Evolutionary conservation across 225 moss, liverwort and hornwort genomes (phyloP).

Genomic region (Straminergon stramineum): DNA sequence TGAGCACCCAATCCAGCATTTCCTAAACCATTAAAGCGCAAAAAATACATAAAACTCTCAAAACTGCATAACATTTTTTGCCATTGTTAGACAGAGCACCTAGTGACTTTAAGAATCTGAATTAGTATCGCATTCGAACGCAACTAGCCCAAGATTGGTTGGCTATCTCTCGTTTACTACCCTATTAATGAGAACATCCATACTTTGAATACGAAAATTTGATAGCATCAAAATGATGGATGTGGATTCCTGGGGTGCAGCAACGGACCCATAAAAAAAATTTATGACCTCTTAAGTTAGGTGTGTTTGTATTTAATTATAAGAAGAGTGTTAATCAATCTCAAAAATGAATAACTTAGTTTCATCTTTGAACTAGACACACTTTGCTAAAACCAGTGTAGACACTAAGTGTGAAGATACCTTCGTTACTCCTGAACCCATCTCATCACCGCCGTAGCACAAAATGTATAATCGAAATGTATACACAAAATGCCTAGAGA

Average conservation of each 20-base stretch:
- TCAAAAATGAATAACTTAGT: no score
- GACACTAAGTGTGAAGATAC: neutral
- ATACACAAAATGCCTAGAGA: no score
- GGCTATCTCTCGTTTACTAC: neutral
- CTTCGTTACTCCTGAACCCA: neutral
- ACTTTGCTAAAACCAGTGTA: neutral
- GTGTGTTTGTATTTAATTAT: neutral
- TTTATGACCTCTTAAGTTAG: no score
- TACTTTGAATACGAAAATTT: neutral
- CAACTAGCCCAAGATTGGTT: neutral
- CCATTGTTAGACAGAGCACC: neutral
- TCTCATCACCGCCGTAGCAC: neutral
- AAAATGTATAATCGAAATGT: neutral
- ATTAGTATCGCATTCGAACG: neutral
- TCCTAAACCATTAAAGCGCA: neutral
- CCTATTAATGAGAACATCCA: neutral
- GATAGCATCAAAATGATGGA: neutral
- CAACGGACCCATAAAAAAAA: neutral
- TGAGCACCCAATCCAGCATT: neutral
- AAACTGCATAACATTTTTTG: neutral
- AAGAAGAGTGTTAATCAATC: neutral
- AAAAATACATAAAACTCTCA: neutral
- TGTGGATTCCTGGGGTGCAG: neutral
- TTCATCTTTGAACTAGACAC: neutral
- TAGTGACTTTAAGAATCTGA: neutral